phyloP scores from a whole-genome alignment of 768 basidiomycete species.

The Mycena alexandri region DNA sequence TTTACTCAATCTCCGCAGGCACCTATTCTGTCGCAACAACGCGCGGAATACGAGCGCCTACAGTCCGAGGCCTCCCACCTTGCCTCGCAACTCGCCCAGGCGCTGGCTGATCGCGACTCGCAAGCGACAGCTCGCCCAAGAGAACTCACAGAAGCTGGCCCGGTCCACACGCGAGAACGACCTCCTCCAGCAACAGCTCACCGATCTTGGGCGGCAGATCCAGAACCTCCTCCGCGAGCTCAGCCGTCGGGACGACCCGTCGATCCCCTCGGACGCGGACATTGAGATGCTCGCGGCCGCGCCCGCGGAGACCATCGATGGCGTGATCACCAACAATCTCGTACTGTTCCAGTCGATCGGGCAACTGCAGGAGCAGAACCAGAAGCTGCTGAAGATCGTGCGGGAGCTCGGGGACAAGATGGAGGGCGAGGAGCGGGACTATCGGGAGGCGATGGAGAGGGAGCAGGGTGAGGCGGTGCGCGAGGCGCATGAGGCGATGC shows the following conservation, averaged over 20 bases:
- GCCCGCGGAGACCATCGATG: slow-evolving; percentile 71
- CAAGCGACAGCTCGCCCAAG: slow-evolving; percentile 67
- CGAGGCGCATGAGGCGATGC: slow-evolving; percentile 91
- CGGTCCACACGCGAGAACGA: slow-evolving; percentile 73
- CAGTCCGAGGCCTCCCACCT: slow-evolving; percentile 85
- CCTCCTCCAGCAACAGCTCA: slow-evolving; percentile 80
- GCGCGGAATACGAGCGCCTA: slow-evolving; percentile 88
- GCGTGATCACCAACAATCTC: slow-evolving; percentile 89
- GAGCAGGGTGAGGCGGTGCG: slow-evolving; percentile 85
- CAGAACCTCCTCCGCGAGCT: slow-evolving; percentile 84
- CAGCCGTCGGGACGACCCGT: slow-evolving; percentile 85
- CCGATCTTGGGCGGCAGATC: slow-evolving; percentile 88
- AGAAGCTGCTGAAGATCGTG: slow-evolving; percentile 86
- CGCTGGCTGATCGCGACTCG: slow-evolving; percentile 81
- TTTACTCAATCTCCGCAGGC: slow-evolving; percentile 63
- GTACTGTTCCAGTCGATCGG: slow-evolving; percentile 87
- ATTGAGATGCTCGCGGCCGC: slow-evolving; percentile 56
- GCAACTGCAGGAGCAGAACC: slow-evolving; percentile 91
- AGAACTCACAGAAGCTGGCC: slow-evolving; percentile 71
- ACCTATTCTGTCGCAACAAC: slow-evolving; percentile 91
- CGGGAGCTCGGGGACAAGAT: slow-evolving; percentile 87
- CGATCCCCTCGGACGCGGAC: slow-evolving; percentile 80
- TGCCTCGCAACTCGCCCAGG: slow-evolving; percentile 80
- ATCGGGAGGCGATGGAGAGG: slow-evolving; percentile 73
- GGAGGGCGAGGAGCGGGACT: slow-evolving; percentile 87